Evolutionary conservation across 2,329 filamentous ascomycete species (phyloP).

Genomic region (Sclerotinia sclerotiorum): DNA sequence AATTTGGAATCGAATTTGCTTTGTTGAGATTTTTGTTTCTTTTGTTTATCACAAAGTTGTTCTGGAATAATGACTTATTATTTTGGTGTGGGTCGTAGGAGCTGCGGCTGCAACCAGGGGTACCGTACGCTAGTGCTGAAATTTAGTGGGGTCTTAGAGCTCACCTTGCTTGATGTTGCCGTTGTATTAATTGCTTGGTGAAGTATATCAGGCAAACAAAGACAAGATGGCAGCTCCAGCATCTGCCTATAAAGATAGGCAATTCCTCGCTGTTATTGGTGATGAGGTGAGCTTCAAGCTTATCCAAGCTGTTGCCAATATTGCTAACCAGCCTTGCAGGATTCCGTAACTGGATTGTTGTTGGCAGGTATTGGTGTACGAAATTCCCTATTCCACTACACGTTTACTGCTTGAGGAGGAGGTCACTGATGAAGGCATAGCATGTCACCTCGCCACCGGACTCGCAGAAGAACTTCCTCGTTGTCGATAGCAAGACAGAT

Average conservation of each 20-base stretch:
- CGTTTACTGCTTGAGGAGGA: neutral
- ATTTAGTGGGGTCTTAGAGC: constrained; percentile 21
- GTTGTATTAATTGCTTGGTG: constrained; percentile 15
- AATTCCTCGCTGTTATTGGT: constrained; percentile 96
- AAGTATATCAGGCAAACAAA: constrained; percentile 22
- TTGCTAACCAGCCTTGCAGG: constrained; percentile 53
- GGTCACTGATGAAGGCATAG: constrained; percentile 47
- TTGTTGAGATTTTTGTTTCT: constrained; percentile 11
- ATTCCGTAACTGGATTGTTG: constrained; percentile 92
- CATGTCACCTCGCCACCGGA: constrained; percentile 89
- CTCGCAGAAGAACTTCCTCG: constrained; percentile 94
- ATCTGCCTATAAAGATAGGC: constrained; percentile 73
- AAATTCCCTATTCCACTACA: constrained; percentile 26
- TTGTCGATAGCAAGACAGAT: constrained; percentile 93
- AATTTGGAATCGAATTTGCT: constrained; percentile 1
- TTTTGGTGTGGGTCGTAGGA: constrained; percentile 15
- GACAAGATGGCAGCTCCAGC: constrained; percentile 56
- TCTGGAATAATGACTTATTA: constrained; percentile 10
- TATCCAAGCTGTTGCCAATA: neutral
- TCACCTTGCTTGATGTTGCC: constrained; percentile 23
- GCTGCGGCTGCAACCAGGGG: constrained; percentile 24
- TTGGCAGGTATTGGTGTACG: constrained; percentile 92
- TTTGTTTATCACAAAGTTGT: constrained; percentile 13
- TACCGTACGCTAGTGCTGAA: constrained; percentile 7
- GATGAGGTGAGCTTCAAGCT: constrained; percentile 68